A percentile compares a stretch with the other conserved stretches of the same genome.
These are phyloP conservation scores for Ophiostoma angusticollis DNA, from an alignment of 2,329 filamentous ascomycete species.

Conservation along the genomic window DNA sequence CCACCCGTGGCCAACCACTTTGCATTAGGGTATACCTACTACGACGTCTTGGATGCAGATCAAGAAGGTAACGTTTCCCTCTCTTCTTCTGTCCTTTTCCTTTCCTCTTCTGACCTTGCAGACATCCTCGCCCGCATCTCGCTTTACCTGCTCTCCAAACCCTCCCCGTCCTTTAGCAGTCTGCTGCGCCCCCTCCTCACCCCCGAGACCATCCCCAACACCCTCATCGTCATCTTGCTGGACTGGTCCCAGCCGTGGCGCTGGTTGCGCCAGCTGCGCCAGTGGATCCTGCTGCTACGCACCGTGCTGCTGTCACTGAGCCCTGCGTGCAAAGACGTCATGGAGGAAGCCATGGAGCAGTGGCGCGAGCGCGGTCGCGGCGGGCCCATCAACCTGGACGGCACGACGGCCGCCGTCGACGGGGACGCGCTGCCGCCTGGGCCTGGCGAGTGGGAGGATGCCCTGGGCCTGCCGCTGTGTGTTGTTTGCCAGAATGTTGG, in stretches of 20 bases:
- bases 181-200: slow-evolving; percentile 77
- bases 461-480: slow-evolving; percentile 71
- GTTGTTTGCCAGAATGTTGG: slow-evolving; percentile 91
- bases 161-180: slow-evolving; percentile 68
- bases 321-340: slow-evolving; percentile 62
- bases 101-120: slow-evolving; percentile 21
- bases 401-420: slow-evolving; percentile 42
- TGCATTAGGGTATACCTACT: slow-evolving; percentile 87
- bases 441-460: slow-evolving; percentile 87
- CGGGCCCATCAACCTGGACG: slow-evolving; percentile 49
- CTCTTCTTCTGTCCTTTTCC: background rate
- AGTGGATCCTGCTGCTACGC: slow-evolving; percentile 77
- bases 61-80: slow-evolving; percentile 63
- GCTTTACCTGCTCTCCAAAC: slow-evolving; percentile 75
- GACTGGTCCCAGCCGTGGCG: slow-evolving; percentile 92
- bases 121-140: slow-evolving; percentile 85
- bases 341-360: slow-evolving; percentile 73
- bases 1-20: slow-evolving; percentile 85
- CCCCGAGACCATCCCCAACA: slow-evolving; percentile 71
- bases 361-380: slow-evolving; percentile 68
- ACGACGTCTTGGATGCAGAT: slow-evolving; percentile 85
- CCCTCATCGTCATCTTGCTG: slow-evolving; percentile 77
- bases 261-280: slow-evolving; percentile 78
- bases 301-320: slow-evolving; percentile 63
- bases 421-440: slow-evolving; percentile 65